Base-by-base conservation (phyloP, 1,139 yeast species). In the Pneumocystis sp. region DNA sequence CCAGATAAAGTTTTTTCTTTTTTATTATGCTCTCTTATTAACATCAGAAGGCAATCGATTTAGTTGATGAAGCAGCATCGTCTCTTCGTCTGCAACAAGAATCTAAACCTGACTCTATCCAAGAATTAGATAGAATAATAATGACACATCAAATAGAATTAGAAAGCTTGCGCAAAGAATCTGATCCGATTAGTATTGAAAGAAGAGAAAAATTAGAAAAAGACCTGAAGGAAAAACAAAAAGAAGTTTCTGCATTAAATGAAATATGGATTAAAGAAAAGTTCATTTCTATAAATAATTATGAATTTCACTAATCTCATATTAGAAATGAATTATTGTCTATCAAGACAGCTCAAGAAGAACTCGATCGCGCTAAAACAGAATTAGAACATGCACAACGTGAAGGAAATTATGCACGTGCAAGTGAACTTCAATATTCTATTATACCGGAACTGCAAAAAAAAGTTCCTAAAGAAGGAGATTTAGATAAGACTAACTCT, bases 41-140 rank as follows among this genome's bases (percentile, higher is more conserved):
- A 40, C 57, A 12, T 25, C 10, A 29, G 25, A 50, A 50, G 57
- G 73, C 71, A 40, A 69, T 93, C 70, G 97, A 93, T 76, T 81
- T 93, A 70, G 95, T 93, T 1, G 98, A 93, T 76, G 98, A 93
- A 74, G 97, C 98, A 0, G 90, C 97, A 76, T 93, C 97, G 0
- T 95, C 96, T 0, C 79, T 93, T 68, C 80, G 98, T 69, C 79
- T 93, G 68, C 98, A 93, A 75, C 97, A 93, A 74, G 98, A 93
- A 76, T 89, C 96, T 1, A 90, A 90, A 74, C 98, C 98, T 0
- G 98, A 93, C 73, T 89, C 93, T 2, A 88, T 93, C 65, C 93
- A 91, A 71, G 88, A 85, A 63, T 80, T 93, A 67, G 98, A 93
- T 74, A 84, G 97, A 68, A 82, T 85, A 56, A 86, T 91, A 63